Evolutionary conservation across 106 monocot genomes (phyloP).

Genomic region (Allium cepa): DNA sequence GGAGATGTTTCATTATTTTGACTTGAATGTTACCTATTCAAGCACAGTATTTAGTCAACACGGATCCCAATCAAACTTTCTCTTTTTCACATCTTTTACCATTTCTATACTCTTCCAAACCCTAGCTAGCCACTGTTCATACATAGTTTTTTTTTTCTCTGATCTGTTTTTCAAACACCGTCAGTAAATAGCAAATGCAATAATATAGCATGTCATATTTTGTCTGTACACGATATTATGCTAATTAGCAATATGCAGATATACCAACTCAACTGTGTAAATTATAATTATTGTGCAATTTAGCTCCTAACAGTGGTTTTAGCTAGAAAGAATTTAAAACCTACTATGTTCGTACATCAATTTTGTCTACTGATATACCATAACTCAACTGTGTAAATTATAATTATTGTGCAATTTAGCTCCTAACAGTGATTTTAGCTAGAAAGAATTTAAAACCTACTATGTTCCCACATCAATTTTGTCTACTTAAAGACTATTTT

Average conservation of each 20-base stretch:
- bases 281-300: not conserved
- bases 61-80: constrained; percentile 12
- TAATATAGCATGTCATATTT: not conserved
- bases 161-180: not conserved
- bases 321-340: too few relatives aligned
- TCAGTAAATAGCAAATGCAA: not conserved
- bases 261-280: not conserved
- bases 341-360: too few relatives aligned
- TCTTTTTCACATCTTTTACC: not conserved
- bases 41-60: constrained; percentile 11
- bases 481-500: not conserved
- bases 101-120: constrained; percentile 9
- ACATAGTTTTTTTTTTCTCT: not conserved
- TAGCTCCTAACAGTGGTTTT: too few relatives aligned
- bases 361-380: not conserved
- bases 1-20: not conserved
- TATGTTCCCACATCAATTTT: too few relatives aligned
- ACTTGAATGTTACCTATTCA: constrained; percentile 8
- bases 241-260: not conserved
- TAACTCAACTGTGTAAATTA: not conserved
- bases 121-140: constrained; percentile 9
- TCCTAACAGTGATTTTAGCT: too few relatives aligned
- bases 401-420: not conserved
- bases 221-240: not conserved
- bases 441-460: too few relatives aligned